Conservation (phyloP, 768 basidiomycete genomes). For the Mycena vulgaris region DNA sequence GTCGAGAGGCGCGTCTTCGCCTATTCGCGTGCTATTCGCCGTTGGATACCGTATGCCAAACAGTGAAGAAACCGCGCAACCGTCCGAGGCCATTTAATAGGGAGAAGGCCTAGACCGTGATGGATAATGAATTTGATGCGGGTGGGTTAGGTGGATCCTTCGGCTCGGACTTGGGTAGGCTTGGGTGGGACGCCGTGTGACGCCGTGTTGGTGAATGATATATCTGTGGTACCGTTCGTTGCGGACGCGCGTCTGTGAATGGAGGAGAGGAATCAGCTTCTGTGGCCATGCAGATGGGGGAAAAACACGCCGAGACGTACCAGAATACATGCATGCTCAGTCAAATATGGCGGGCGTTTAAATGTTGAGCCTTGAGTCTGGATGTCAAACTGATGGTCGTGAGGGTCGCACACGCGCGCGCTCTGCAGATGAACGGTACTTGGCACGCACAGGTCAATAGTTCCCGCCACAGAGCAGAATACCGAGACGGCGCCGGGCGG, state of each 20-base stretch:
- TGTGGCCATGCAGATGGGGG: too few relatives aligned
- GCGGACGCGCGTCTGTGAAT: too few relatives aligned
- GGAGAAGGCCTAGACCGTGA: too few relatives aligned
- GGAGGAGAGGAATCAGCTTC: background rate
- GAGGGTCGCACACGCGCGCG: background rate
- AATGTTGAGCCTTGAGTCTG: background rate
- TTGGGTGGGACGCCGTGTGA: background rate
- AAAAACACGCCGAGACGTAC: too few relatives aligned
- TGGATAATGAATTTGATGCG: background rate
- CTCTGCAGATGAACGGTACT: background rate
- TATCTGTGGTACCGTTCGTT: too few relatives aligned
- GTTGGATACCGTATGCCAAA: too few relatives aligned
- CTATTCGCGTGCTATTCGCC: too few relatives aligned
- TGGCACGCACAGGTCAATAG: background rate
- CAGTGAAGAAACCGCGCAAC: background rate
- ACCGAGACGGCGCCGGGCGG: background rate
- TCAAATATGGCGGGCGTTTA: too few relatives aligned
- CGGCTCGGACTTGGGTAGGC: background rate
- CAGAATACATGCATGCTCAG: background rate
- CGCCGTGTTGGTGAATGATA: too few relatives aligned
- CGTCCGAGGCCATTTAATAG: too few relatives aligned
- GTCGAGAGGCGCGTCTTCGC: too few relatives aligned
- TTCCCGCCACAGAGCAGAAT: background rate
- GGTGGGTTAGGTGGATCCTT: too few relatives aligned
- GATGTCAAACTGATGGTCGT: background rate